Evolutionary conservation across 768 basidiomycete species (phyloP).

Genomic region (Pleurotus platypus): DNA sequence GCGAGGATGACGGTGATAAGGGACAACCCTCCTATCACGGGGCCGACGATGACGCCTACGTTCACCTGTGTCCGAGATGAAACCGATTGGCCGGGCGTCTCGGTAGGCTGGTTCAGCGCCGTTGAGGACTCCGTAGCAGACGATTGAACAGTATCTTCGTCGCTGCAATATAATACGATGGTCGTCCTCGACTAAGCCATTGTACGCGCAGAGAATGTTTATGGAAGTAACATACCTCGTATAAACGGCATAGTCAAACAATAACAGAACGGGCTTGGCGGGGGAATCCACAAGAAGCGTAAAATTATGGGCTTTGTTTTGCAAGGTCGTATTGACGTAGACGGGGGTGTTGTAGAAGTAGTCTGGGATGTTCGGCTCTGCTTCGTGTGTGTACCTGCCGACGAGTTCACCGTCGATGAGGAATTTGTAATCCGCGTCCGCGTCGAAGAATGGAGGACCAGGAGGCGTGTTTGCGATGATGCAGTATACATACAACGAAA

Average conservation of each 20-base stretch:
- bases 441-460: constrained; percentile 2
- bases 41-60: not conserved
- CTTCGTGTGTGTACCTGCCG: constrained; percentile 9
- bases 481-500: constrained; percentile 15
- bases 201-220: not conserved
- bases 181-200: no score
- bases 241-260: constrained; percentile 3
- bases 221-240: not conserved
- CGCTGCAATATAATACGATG: no score
- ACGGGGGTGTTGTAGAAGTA: constrained; percentile 11
- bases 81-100: not conserved
- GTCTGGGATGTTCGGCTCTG: not conserved
- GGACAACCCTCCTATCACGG: not conserved
- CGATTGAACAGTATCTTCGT: not conserved
- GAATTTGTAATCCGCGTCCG: constrained; percentile 11
- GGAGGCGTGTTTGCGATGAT: constrained; percentile 14
- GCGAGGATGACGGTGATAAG: not conserved
- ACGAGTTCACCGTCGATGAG: constrained; percentile 9
- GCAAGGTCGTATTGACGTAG: constrained; percentile 6
- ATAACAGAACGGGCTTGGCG: not conserved
- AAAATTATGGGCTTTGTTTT: constrained; percentile 3
- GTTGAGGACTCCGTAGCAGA: not conserved
- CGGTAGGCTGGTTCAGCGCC: not conserved
- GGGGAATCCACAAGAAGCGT: not conserved
- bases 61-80: not conserved